Evolutionary conservation across 176 grass and related monocot genomes (phyloP).

Genomic region (Stipa capillata): DNA sequence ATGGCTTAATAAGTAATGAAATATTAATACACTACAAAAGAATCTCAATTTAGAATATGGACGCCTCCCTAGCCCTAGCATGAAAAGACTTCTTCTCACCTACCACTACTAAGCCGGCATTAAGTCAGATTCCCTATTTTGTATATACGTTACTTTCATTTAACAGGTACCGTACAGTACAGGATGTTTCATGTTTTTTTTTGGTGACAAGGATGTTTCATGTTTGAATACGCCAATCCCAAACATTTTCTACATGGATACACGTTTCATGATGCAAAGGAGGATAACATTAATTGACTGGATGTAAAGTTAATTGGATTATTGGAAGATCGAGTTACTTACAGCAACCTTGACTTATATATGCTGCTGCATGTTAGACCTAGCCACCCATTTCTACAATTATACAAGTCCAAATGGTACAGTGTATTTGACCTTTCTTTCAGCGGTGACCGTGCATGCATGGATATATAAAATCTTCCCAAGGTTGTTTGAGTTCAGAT

Average conservation of each 20-base stretch:
- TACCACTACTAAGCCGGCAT: not conserved
- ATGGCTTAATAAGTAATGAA: too few relatives aligned
- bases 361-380: too few relatives aligned
- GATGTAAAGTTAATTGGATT: not conserved
- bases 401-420: not conserved
- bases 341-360: not conserved
- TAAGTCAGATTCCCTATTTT: not conserved
- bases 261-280: too few relatives aligned
- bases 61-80: too few relatives aligned
- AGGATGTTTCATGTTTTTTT: too few relatives aligned
- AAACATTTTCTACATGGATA: not conserved
- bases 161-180: not conserved
- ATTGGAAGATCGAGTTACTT: not conserved
- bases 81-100: not conserved
- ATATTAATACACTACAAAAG: too few relatives aligned
- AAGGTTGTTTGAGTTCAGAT: not conserved
- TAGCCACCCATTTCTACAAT: too few relatives aligned
- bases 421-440: not conserved
- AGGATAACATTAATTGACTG: too few relatives aligned
- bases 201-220: too few relatives aligned
- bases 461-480: not conserved
- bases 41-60: not conserved
- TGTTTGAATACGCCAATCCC: too few relatives aligned
- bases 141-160: too few relatives aligned
- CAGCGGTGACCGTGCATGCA: not conserved